Evolutionary conservation across 306 rosid species (phyloP).

Genomic region (Vachellia collinsii): DNA sequence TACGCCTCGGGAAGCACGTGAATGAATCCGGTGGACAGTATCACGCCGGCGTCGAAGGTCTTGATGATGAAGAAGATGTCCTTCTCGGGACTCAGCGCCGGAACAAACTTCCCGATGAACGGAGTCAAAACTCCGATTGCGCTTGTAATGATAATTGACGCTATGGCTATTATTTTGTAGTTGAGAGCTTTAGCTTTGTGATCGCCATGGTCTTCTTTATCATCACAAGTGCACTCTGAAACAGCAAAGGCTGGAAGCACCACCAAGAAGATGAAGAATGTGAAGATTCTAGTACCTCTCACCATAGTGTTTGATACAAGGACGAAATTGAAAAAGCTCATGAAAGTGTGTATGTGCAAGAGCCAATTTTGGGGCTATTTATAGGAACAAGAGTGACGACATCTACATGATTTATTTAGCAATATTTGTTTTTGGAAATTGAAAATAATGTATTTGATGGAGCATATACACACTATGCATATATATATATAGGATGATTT

Average conservation of each 20-base stretch:
- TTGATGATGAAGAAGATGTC: conserved; percentile 50
- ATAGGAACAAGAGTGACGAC: background rate
- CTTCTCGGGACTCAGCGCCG: conserved; percentile 38
- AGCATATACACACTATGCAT: too few relatives aligned
- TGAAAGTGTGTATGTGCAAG: background rate
- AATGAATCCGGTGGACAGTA: background rate
- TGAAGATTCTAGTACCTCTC: background rate
- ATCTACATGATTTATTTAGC: too few relatives aligned
- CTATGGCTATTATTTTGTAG: conserved; percentile 7
- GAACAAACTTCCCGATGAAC: conserved; percentile 40
- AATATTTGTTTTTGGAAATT: too few relatives aligned
- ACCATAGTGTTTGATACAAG: background rate
- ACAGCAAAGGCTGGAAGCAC: background rate
- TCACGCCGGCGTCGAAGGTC: conserved; percentile 25
- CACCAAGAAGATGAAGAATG: background rate
- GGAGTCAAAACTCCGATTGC: conserved; percentile 50
- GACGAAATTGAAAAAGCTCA: background rate
- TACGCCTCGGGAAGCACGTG: background rate
- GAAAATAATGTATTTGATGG: too few relatives aligned
- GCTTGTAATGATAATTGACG: conserved; percentile 42
- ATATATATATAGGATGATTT: too few relatives aligned
- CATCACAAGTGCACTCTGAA: background rate
- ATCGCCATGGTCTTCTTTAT: background rate
- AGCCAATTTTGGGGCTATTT: background rate
- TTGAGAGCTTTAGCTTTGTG: background rate